Conservation (phyloP, 805 yeast genomes). For the Metschnikowia arizonensis region DNA sequence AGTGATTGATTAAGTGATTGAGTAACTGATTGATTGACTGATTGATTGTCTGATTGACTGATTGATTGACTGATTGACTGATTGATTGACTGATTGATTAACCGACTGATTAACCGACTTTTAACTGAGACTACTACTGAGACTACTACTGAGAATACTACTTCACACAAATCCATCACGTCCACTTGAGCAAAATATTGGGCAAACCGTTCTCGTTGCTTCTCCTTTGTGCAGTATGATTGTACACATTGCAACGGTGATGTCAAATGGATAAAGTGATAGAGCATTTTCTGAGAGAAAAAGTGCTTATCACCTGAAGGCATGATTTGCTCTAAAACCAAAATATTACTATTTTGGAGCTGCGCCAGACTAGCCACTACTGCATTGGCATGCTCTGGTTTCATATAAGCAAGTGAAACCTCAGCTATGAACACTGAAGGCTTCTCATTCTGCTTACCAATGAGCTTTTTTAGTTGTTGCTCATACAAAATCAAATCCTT, state of each 20-base stretch:
- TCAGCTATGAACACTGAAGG: constrained; percentile 71
- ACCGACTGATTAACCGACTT: no score
- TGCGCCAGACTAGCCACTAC: constrained; percentile 49
- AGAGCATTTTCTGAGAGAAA: constrained; percentile 70
- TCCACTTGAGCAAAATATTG: constrained; percentile 48
- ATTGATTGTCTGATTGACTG: no score
- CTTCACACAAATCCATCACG: constrained; percentile 50
- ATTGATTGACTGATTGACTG: no score
- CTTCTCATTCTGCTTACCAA: constrained; percentile 28
- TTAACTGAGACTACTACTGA: no score
- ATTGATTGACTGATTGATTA: no score
- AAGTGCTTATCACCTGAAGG: constrained; percentile 63
- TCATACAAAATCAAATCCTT: constrained; percentile 42
- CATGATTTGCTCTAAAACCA: constrained; percentile 65
- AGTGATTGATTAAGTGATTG: no score
- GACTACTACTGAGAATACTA: no score
- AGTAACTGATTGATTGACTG: no score
- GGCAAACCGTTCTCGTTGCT: constrained; percentile 50
- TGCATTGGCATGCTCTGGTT: constrained; percentile 58
- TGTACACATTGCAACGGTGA: constrained; percentile 68
- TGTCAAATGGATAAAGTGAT: constrained; percentile 60
- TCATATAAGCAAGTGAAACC: constrained; percentile 80
- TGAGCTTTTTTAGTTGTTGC: constrained; percentile 23
- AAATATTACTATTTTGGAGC: constrained; percentile 52
- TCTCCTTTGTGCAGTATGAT: constrained; percentile 46